Evolutionary conservation across 108 stramenopile genomes (phyloP).

Genomic region (Asterionellopsis glacialis): DNA sequence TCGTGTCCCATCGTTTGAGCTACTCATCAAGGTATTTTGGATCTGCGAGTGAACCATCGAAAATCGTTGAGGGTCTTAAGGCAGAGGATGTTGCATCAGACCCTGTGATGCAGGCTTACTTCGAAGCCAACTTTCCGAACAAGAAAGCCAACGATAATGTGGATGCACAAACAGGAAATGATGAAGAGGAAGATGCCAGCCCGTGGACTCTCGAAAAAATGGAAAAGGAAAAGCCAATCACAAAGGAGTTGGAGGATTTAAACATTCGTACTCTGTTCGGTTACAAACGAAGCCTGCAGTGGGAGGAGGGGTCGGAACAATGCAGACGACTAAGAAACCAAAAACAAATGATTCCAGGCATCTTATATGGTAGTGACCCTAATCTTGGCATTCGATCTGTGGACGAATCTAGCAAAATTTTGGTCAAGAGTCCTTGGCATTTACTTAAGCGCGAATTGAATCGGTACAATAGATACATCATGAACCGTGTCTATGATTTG

Average conservation of each 20-base stretch:
- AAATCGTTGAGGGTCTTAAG: constrained; percentile 29
- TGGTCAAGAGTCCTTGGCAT: constrained; percentile 70
- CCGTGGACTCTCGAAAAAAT: not conserved
- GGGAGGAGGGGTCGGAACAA: constrained; percentile 33
- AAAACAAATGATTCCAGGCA: constrained; percentile 65
- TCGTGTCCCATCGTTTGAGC: too few relatives aligned
- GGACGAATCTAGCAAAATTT: constrained; percentile 32
- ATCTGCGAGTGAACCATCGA: constrained; percentile 9
- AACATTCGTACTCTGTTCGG: constrained; percentile 45
- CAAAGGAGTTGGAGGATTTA: constrained; percentile 6
- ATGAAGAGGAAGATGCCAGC: constrained; percentile 7
- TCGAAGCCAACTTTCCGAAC: constrained; percentile 25
- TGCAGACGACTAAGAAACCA: constrained; percentile 31
- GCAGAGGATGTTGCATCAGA: constrained; percentile 20
- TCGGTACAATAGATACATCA: constrained; percentile 56
- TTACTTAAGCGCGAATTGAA: constrained; percentile 72
- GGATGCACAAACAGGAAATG: constrained; percentile 1
- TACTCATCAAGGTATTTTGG: not conserved
- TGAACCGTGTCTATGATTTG: constrained; percentile 69
- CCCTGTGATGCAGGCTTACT: constrained; percentile 18
- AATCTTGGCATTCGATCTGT: constrained; percentile 31
- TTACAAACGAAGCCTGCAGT: constrained; percentile 29
- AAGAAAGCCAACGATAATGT: not conserved
- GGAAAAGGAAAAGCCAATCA: constrained; percentile 1
- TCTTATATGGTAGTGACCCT: constrained; percentile 79